Evolutionary conservation across 148 eudicot genomes (phyloP), one percentile per base, ranked within the genome.

Genomic region (Vaccinium corymbosum): DNA sequence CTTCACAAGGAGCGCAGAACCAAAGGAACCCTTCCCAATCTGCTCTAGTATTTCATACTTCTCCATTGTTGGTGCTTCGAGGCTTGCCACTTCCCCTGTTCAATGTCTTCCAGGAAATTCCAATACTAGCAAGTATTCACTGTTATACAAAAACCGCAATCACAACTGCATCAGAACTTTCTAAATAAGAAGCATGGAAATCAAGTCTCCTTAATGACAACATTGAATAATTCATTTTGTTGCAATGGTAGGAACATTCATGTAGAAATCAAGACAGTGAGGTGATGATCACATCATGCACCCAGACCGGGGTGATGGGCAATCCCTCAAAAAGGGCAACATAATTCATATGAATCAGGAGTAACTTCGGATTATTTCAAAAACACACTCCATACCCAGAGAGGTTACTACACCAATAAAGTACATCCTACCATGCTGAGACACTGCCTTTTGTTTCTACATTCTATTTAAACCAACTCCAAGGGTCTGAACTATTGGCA

Each of bases 11-110:
- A 93, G 79, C 51, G 99, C 99, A 38, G 97, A 94, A 87, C 98
- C 99, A 82, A 96, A 96, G 76, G 98, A 96, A 57, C 99, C 98
- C 87, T 90, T 96, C 59, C 99, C 99, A 86, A 96, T 91, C 89
- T 94, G 99, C 90, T 93, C 99, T 55, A 94, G 84, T 85, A 96
- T 75, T 87, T 96, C 99, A 86, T 96, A 96, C 76, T 96, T 93
- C 84, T 96, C 99, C 99, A 96, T 96, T 87, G 56, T 68, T 78
- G 49, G 57, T 19, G 32, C 76, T 80, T 51, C 22, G 35, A 20
- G 75, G 79, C 20, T 3, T 32, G 81, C 27, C 59, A 51, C 29
- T 64, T 52, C 81, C 49, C 55, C 55, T 70, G 83, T 81, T 9
- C n/a, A 76, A 42, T 61, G 68, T 62, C 82, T 80, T 77, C 38